These are phyloP conservation scores for Hypericum perforatum DNA, from an alignment of 345 rosid species.

Conservation along the genomic window DNA sequence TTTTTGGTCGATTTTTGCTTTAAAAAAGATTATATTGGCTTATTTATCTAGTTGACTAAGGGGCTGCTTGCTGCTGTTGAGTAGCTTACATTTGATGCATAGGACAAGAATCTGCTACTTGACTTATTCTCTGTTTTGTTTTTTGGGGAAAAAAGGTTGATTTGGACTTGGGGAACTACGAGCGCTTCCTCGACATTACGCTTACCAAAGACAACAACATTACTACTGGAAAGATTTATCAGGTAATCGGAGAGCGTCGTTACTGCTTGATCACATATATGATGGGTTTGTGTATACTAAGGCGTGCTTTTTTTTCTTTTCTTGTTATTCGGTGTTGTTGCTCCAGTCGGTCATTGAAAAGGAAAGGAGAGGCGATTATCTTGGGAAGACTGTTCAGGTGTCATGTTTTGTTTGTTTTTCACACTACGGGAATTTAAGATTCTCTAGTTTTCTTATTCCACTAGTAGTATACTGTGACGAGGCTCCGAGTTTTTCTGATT, in stretches of 20 bases:
- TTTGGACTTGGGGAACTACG: constrained; percentile 93
- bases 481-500: neutral
- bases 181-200: constrained; percentile 80
- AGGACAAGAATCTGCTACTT: neutral
- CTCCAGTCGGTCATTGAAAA: constrained; percentile 25
- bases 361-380: constrained; percentile 28
- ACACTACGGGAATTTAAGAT: too few relatives aligned
- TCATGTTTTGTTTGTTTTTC: neutral
- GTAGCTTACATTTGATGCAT: too few relatives aligned
- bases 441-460: too few relatives aligned
- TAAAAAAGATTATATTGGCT: too few relatives aligned
- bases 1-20: neutral
- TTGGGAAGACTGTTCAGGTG: constrained; percentile 34
- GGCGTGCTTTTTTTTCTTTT: neutral
- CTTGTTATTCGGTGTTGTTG: neutral
- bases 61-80: too few relatives aligned
- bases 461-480: too few relatives aligned
- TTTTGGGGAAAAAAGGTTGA: constrained; percentile 48
- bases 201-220: constrained; percentile 86
- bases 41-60: too few relatives aligned
- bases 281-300: constrained; percentile 2
- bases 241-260: constrained; percentile 38
- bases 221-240: constrained; percentile 94
- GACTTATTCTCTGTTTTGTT: neutral
- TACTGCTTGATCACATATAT: neutral